A percentile compares a stretch with the other conserved stretches of the same genome.
phyloP scores from a whole-genome alignment of 2,329 filamentous ascomycete species.

The Neoarthrinium moseri region DNA sequence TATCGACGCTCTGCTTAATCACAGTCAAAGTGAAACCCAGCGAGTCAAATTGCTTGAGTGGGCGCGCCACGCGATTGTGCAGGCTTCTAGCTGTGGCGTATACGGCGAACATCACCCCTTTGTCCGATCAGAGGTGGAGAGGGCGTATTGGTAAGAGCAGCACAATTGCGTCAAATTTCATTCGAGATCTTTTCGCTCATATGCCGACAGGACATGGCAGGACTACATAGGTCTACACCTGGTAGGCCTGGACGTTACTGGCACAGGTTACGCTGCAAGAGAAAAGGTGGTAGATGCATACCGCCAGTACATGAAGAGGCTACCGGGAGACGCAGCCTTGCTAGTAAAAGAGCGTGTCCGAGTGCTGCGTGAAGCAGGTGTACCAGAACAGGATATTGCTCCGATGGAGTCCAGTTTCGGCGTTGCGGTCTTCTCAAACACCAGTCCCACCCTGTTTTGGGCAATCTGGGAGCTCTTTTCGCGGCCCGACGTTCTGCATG shows the following conservation, averaged over 20 bases:
- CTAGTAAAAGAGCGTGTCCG: slow-evolving; percentile 1
- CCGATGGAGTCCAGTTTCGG: slow-evolving; percentile 3
- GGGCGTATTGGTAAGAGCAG: slow-evolving; percentile 14
- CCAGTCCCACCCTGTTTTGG: slow-evolving; percentile 42
- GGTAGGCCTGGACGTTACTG: background rate
- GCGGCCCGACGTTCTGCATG: slow-evolving; percentile 32
- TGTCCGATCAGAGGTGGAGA: slow-evolving; percentile 13
- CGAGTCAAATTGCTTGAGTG: slow-evolving; percentile 11
- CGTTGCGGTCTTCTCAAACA: slow-evolving; percentile 35
- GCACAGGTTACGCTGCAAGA: slow-evolving; percentile 2
- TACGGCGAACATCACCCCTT: slow-evolving; percentile 15
- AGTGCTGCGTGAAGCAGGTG: slow-evolving; percentile 1
- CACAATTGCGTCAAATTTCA: too few relatives aligned
- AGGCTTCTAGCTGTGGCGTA: slow-evolving; percentile 13
- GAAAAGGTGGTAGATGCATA: background rate
- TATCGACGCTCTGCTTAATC: background rate
- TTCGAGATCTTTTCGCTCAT: too few relatives aligned
- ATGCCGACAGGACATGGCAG: slow-evolving; percentile 3
- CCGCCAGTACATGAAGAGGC: background rate
- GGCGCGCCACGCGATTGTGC: slow-evolving; percentile 13
- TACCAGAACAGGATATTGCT: background rate
- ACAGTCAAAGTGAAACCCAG: background rate
- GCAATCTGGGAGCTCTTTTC: slow-evolving; percentile 39
- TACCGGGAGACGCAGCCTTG: slow-evolving; percentile 5
- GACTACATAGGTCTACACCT: background rate